These are phyloP conservation scores for Boletellus sp. DNA, from an alignment of 1,284 basidiomycete genomes.

Conservation along the genomic window DNA sequence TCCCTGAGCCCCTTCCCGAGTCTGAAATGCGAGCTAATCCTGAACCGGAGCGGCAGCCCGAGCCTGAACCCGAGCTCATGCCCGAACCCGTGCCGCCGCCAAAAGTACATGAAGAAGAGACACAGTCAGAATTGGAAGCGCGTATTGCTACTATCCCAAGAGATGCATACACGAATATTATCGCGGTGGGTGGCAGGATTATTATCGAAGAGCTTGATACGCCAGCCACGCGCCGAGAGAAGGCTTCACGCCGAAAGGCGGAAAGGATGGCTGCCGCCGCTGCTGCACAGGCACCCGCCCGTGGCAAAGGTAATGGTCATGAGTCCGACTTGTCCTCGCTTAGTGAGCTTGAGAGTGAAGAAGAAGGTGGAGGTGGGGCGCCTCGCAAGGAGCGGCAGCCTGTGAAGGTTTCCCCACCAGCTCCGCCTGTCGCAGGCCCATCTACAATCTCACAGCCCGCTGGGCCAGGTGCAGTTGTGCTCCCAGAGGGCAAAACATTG, in stretches of 20 bases:
- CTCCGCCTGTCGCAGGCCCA: conserved; percentile 6
- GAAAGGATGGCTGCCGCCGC: conserved; percentile 33
- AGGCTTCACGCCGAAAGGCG: conserved; percentile 45
- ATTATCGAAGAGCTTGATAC: conserved; percentile 69
- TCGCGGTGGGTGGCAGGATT: conserved; percentile 41
- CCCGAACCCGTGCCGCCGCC: neutral
- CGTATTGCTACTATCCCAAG: conserved; percentile 30
- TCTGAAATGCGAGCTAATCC: too few species aligned
- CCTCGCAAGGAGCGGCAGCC: conserved; percentile 2
- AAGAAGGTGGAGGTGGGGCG: conserved; percentile 13
- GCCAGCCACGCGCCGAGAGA: conserved; percentile 58
- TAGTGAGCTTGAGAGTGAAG: conserved; percentile 29
- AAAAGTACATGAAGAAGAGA: conserved; percentile 6
- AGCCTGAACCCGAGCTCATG: neutral
- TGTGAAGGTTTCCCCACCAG: neutral
- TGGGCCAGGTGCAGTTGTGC: conserved; percentile 24
- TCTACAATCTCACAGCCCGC: conserved; percentile 7
- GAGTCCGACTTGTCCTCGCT: conserved; percentile 31
- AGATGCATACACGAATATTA: conserved; percentile 30
- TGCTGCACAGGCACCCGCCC: neutral
- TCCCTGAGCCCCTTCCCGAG: neutral
- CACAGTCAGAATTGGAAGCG: conserved; percentile 18
- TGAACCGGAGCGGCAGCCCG: neutral
- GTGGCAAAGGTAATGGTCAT: conserved; percentile 9
- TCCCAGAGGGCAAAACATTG: conserved; percentile 33